phyloP scores from a whole-genome alignment of 345 rosid species.

The Populus ilicifolia region DNA sequence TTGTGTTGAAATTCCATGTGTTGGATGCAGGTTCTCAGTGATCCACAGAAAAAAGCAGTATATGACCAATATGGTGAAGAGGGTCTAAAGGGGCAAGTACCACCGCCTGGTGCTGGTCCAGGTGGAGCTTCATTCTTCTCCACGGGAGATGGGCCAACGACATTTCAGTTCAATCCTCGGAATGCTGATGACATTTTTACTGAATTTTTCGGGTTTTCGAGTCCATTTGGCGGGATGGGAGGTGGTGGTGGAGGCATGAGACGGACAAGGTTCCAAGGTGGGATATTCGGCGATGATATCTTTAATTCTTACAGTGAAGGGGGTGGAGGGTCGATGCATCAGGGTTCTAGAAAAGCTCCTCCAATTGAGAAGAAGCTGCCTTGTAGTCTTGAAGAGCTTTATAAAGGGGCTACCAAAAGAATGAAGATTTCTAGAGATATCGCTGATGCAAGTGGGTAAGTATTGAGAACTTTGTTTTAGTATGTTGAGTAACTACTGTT shows the following conservation, averaged over 20 bases:
- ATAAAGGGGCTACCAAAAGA: slow-evolving; percentile 21
- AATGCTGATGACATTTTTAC: slow-evolving; percentile 24
- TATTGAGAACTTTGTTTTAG: background rate
- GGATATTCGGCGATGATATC: slow-evolving; percentile 17
- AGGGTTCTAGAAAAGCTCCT: slow-evolving; percentile 19
- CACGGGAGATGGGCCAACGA: slow-evolving; percentile 19
- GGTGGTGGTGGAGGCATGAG: slow-evolving; percentile 19
- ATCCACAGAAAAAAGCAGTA: slow-evolving; percentile 24
- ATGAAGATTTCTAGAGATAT: slow-evolving; percentile 28
- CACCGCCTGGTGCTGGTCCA: slow-evolving; percentile 12
- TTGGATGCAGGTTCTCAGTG: slow-evolving; percentile 22
- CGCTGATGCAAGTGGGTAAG: slow-evolving; percentile 22
- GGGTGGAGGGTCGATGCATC: slow-evolving; percentile 20
- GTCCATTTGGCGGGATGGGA: slow-evolving; percentile 23
- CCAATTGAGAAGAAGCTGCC: slow-evolving; percentile 20
- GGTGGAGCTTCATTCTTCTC: slow-evolving; percentile 13
- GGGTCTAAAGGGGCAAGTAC: slow-evolving; percentile 27
- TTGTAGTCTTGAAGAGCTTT: slow-evolving; percentile 30
- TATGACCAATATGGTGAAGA: slow-evolving; percentile 34
- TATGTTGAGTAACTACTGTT: no score
- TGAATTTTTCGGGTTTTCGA: slow-evolving; percentile 18
- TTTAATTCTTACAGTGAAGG: slow-evolving; percentile 19
- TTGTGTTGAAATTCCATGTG: background rate
- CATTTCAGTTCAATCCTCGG: slow-evolving; percentile 21
- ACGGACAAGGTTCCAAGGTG: slow-evolving; percentile 8